A percentile compares a stretch with the other conserved stretches of the same genome.
Evolutionary conservation across 1,139 yeast species (phyloP).

Genomic region (Geotrichum restrictum): DNA sequence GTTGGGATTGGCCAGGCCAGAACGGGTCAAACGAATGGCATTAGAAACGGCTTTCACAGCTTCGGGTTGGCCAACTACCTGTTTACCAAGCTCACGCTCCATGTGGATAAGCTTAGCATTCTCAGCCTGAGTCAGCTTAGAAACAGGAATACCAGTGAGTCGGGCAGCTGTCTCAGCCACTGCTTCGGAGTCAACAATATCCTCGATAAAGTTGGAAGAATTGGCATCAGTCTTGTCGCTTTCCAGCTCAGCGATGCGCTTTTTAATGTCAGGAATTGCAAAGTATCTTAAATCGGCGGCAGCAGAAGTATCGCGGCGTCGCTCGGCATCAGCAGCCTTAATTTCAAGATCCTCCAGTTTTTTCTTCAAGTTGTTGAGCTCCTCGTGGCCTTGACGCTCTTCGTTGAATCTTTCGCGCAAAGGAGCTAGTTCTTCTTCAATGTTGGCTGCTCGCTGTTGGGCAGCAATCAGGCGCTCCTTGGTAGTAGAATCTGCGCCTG

Average conservation of each 20-base stretch:
- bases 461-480: constrained; percentile 82
- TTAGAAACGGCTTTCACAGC: constrained; percentile 96
- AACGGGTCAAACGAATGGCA: constrained; percentile 86
- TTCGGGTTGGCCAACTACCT: constrained; percentile 92
- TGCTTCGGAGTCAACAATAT: constrained; percentile 88
- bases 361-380: constrained; percentile 80
- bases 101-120: constrained; percentile 86
- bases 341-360: constrained; percentile 87
- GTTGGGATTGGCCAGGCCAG: constrained; percentile 94
- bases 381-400: constrained; percentile 90
- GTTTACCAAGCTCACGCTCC: constrained; percentile 79
- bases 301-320: constrained; percentile 90
- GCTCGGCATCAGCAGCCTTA: constrained; percentile 93
- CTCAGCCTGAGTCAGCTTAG: constrained; percentile 91
- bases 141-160: constrained; percentile 97
- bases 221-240: constrained; percentile 61
- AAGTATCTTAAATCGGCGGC: constrained; percentile 94
- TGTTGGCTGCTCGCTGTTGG: constrained; percentile 68
- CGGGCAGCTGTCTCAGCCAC: constrained; percentile 97
- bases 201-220: constrained; percentile 56
- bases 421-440: constrained; percentile 83
- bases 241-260: constrained; percentile 73
- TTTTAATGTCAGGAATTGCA: constrained; percentile 89
- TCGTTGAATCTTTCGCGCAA: constrained; percentile 78
- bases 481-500: constrained; percentile 80